Conservation (phyloP, 176 grass and related monocot species). For the Pharus latifolius region DNA sequence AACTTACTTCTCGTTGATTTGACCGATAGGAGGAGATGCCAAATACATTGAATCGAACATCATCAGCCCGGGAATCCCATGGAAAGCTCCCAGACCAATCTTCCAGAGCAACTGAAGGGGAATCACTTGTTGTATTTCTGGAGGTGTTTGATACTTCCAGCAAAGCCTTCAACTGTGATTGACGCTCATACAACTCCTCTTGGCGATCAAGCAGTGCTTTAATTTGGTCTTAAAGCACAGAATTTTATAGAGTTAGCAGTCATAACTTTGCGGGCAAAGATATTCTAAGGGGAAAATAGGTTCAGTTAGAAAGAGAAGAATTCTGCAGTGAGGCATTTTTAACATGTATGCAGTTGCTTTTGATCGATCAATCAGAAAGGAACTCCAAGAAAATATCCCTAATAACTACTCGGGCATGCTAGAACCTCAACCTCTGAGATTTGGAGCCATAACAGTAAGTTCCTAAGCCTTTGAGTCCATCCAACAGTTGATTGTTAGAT, state of each 20-base stretch:
- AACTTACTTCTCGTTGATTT: constrained; percentile 87
- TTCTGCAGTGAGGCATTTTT: not conserved
- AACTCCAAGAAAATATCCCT: no score
- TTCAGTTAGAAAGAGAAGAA: no score
- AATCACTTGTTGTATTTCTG: constrained; percentile 3
- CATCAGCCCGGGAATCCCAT: constrained; percentile 68
- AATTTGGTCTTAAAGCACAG: constrained; percentile 49
- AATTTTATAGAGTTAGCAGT: not conserved
- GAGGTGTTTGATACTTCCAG: constrained; percentile 49
- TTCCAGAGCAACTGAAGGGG: constrained; percentile 19
- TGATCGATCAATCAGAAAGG: no score
- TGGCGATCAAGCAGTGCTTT: constrained; percentile 62
- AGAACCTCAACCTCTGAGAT: no score
- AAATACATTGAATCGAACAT: constrained; percentile 81
- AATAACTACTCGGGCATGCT: no score
- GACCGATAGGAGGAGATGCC: constrained; percentile 64
- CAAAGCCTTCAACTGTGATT: constrained; percentile 63
- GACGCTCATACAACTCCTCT: constrained; percentile 50
- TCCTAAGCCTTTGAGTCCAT: no score
- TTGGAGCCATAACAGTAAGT: no score
- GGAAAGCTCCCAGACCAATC: constrained; percentile 68
- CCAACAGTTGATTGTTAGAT: no score
- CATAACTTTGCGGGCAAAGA: not conserved
- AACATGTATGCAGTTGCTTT: not conserved
- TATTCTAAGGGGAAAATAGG: not conserved